Conservation (phyloP, 306 rosid genomes). For the Fragaria nilgerrensis region DNA sequence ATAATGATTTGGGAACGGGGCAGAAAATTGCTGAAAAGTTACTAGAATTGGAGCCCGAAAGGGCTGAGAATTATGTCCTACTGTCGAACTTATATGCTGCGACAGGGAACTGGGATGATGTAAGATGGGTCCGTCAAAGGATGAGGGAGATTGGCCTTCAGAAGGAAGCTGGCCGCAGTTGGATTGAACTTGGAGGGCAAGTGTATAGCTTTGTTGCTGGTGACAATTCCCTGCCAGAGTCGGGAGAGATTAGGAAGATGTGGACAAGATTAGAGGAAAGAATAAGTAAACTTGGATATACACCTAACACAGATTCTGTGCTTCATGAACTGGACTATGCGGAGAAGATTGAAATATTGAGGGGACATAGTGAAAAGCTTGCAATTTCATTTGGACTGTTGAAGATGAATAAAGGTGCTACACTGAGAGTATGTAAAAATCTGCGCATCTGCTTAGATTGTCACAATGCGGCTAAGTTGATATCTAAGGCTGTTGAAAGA, state of each 20-base stretch:
- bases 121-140: constrained; percentile 54
- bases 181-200: constrained; percentile 81
- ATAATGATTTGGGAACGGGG: constrained; percentile 57
- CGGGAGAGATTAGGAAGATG: constrained; percentile 41
- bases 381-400: constrained; percentile 73
- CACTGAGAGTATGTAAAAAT: constrained; percentile 64
- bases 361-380: constrained; percentile 79
- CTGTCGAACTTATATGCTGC: constrained; percentile 72
- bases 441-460: constrained; percentile 78
- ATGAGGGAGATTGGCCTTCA: constrained; percentile 68
- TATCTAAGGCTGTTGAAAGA: constrained; percentile 56
- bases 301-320: constrained; percentile 64
- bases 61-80: constrained; percentile 59
- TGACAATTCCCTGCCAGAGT: constrained; percentile 37
- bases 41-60: constrained; percentile 55
- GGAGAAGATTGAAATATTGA: constrained; percentile 58
- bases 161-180: constrained; percentile 74
- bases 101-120: constrained; percentile 71
- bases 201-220: constrained; percentile 65
- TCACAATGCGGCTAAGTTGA: constrained; percentile 73
- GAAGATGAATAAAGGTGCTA: constrained; percentile 51
- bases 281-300: constrained; percentile 65
- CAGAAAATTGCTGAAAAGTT: constrained; percentile 48
- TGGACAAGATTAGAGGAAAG: constrained; percentile 66
- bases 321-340: constrained; percentile 74